Evolutionary conservation across 2,329 filamentous ascomycete species (phyloP).

Genomic region (Phialemoniopsis sp.): DNA sequence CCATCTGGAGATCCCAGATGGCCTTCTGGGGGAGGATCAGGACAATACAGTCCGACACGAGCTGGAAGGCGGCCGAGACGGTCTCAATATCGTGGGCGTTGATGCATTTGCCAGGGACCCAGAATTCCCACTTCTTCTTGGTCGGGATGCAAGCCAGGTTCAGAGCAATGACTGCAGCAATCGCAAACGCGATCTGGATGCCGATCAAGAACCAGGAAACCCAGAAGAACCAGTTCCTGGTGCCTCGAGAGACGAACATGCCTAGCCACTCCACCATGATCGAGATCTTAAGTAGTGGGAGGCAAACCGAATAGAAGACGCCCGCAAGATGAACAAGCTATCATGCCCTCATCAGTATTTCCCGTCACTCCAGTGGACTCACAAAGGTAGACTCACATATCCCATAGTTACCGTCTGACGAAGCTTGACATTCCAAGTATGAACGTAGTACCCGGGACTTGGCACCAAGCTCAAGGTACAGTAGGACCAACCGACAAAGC

Average conservation of each 20-base stretch:
- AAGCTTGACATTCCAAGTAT: constrained; percentile 24
- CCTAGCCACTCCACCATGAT: constrained; percentile 39
- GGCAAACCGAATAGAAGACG: constrained; percentile 26
- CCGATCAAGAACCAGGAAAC: constrained; percentile 20
- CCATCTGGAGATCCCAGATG: constrained; percentile 25
- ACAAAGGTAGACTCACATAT: constrained; percentile 15
- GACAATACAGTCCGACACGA: constrained; percentile 24
- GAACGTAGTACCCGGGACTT: constrained; percentile 28
- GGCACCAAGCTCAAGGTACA: constrained; percentile 16
- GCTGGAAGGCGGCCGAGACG: constrained; percentile 22
- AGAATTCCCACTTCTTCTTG: constrained; percentile 25
- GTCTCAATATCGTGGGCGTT: constrained; percentile 19
- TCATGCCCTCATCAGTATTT: neutral
- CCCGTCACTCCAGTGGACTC: neutral
- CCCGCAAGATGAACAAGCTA: constrained; percentile 26
- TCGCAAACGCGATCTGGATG: constrained; percentile 21
- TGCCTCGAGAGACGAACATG: constrained; percentile 23
- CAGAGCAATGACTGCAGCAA: constrained; percentile 21
- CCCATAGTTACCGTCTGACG: constrained; percentile 16
- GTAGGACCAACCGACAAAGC: constrained; percentile 12
- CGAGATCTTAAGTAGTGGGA: constrained; percentile 32
- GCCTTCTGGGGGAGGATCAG: constrained; percentile 26
- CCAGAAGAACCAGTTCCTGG: constrained; percentile 26
- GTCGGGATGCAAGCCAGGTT: constrained; percentile 28
- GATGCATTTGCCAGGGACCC: constrained; percentile 23